A percentile compares a stretch with the other conserved stretches of the same genome.
These are phyloP conservation scores for Shiraia bambusicola DNA, from an alignment of 2,329 filamentous ascomycete species.

Conservation along the genomic window DNA sequence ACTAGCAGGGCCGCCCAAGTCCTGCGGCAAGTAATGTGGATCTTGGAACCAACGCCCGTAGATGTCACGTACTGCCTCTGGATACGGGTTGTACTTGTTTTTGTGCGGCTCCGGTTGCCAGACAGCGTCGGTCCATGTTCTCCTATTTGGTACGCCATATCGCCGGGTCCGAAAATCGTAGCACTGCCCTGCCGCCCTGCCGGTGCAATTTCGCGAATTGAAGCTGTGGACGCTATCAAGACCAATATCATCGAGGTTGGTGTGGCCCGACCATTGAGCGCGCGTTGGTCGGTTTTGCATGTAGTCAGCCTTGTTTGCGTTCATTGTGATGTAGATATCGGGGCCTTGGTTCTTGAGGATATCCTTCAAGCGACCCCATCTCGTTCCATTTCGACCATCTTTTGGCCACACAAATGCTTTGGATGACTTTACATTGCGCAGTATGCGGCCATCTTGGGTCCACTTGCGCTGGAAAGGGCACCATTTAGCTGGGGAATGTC, in stretches of 20 bases:
- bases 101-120: constrained; percentile 31
- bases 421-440: constrained; percentile 29
- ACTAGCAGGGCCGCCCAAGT: constrained; percentile 1
- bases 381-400: constrained; percentile 44
- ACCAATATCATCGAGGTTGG: constrained; percentile 26
- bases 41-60: constrained; percentile 34
- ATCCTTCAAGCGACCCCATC: constrained; percentile 47
- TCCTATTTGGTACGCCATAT: constrained; percentile 26
- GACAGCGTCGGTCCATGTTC: constrained; percentile 36
- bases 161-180: constrained; percentile 44
- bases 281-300: constrained; percentile 42
- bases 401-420: constrained; percentile 50
- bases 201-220: constrained; percentile 13
- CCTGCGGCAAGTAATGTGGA: constrained; percentile 12
- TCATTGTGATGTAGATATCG: constrained; percentile 49
- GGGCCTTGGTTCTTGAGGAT: constrained; percentile 46
- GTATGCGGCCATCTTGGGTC: constrained; percentile 26
- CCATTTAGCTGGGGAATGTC: constrained; percentile 25
- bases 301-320: constrained; percentile 41
- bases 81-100: constrained; percentile 16
- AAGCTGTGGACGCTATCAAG: constrained; percentile 11
- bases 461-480: constrained; percentile 20
- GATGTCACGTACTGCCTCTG: constrained; percentile 29
- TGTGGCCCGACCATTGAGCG: constrained; percentile 42
- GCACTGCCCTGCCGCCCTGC: constrained; percentile 15